phyloP scores from a whole-genome alignment of 2,329 filamentous ascomycete genomes.

The Aspergillus sp. region DNA sequence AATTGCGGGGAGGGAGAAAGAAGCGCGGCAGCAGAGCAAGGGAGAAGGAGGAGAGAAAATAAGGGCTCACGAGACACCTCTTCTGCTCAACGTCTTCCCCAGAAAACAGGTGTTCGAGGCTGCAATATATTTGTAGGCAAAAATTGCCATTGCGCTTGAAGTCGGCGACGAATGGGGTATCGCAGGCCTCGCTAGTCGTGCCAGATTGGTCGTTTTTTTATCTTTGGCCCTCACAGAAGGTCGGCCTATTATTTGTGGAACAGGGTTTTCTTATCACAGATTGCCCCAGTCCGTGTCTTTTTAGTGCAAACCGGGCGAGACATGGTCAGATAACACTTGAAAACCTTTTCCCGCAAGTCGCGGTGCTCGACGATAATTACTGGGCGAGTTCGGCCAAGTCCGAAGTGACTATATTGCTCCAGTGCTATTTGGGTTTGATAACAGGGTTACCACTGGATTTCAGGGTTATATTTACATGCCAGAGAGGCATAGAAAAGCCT shows the following conservation, averaged over 20 bases:
- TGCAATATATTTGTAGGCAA: constrained; percentile 1
- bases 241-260: constrained; percentile 8
- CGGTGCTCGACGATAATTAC: neutral
- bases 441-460: too few species aligned
- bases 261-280: neutral
- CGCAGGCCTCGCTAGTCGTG: neutral
- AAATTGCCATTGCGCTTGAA: neutral
- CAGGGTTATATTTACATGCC: neutral
- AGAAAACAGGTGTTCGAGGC: neutral
- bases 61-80: neutral
- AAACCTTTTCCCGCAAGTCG: neutral
- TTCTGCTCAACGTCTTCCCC: neutral
- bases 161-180: neutral
- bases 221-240: neutral
- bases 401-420: neutral
- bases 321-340: neutral
- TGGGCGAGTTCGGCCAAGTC: neutral
- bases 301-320: neutral
- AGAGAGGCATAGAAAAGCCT: neutral
- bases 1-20: neutral
- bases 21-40: neutral
- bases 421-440: too few species aligned
- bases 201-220: constrained; percentile 1
- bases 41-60: neutral
- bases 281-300: neutral